Evolutionary conservation across 2,329 filamentous ascomycete genomes (phyloP), one percentile per base, ranked within the genome.

Genomic region (Amauroascus verrucosus): DNA sequence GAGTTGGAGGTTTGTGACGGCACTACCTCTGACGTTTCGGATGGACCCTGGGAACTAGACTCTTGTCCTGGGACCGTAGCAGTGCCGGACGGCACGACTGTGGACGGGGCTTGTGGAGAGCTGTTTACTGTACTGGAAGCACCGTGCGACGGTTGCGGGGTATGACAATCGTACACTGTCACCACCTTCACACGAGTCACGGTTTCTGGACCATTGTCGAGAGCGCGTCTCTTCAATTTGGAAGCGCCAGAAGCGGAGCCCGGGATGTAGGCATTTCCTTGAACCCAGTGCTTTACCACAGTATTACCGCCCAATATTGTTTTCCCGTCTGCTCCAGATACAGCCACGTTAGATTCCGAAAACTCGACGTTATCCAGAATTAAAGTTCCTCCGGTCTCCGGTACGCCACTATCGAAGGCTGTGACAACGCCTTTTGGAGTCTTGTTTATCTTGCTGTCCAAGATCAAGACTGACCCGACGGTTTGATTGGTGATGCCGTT

Each of bases 331-430:
- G 72, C 65, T 49, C 73, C 71, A 51, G 80, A 75, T 51, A 97
- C 79, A 30, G 87, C 88, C 22, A 79, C 76, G 6, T 78, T 75
- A 51, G 86, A 81, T 52, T 81, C 83, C 46, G 75, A 74, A 59
- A 96, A 88, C 71, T 96, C 88, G 32, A 94, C 87, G 61, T 96
- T 96, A 72, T 95, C 87, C 9, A 97, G 70, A 60, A 95, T 78
- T 44, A 96, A 78, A 13, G 86, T 88, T 56, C 87, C 88, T 64
- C 89, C 91, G 61, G 86, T 86, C 53, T 77, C 72, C 20, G 81
- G 77, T 54, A 83, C 77, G 53, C 78, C 81, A 49, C 71, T 68
- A 5, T 77, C 71, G 72, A 87, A 95, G 1, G 84, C 80, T 24
- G 88, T 91, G 61, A 80, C 80, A 63, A 96, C 77, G 60, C 86